Conservation (phyloP, 495 filamentous ascomycete species). For the Daldinia childiae region DNA sequence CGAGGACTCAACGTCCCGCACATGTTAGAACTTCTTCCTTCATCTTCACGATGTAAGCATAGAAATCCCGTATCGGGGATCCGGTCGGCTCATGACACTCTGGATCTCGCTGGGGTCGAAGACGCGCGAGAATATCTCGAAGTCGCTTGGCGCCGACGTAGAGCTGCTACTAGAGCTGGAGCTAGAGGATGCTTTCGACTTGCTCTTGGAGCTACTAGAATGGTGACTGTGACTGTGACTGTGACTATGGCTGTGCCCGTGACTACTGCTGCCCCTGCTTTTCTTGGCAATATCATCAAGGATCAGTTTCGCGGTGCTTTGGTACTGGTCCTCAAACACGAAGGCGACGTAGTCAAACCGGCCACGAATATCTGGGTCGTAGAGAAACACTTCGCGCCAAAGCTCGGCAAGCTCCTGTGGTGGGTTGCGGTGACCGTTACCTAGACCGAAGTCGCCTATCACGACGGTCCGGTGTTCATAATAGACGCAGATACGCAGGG, state of each 20-base stretch:
- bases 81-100: constrained; percentile 51
- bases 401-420: constrained; percentile 71
- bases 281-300: constrained; percentile 60
- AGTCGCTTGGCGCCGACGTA: constrained; percentile 48
- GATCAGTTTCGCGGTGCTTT: constrained; percentile 57
- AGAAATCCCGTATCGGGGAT: constrained; percentile 57
- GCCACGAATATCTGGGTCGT: constrained; percentile 72
- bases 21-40: not conserved
- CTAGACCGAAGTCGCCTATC: constrained; percentile 76
- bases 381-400: constrained; percentile 73
- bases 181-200: constrained; percentile 44
- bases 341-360: constrained; percentile 75
- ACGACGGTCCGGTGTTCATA: constrained; percentile 67
- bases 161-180: constrained; percentile 35
- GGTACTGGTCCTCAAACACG: constrained; percentile 66
- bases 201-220: constrained; percentile 47
- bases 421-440: constrained; percentile 75
- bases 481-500: constrained; percentile 72
- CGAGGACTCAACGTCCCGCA: constrained; percentile 15
- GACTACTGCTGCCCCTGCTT: constrained; percentile 40
- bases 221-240: constrained; percentile 12
- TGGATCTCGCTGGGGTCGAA: constrained; percentile 55
- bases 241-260: constrained; percentile 19
- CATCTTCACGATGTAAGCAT: constrained; percentile 51
- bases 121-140: constrained; percentile 54